Evolutionary conservation across 805 yeast genomes (phyloP).

Genomic region (Yarrowia alimentaria): DNA sequence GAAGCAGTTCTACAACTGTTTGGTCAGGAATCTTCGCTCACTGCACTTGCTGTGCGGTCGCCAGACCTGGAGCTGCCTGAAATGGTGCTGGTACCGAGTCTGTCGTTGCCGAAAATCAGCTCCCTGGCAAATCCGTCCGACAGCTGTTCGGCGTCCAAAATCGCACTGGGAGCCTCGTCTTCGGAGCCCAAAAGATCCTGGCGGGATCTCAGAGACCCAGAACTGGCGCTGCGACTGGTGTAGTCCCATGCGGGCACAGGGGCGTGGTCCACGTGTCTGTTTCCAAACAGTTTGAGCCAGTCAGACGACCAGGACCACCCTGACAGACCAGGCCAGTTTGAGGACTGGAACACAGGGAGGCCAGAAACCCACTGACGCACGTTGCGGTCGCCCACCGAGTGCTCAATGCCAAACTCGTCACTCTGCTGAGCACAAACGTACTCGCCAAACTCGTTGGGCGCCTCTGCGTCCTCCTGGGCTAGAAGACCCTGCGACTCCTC

Average conservation of each 20-base stretch:
- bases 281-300: constrained; percentile 17
- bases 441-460: constrained; percentile 24
- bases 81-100: no score
- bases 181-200: constrained; percentile 9
- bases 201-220: constrained; percentile 11
- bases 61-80: no score
- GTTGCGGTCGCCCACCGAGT: constrained; percentile 12
- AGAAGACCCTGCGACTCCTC: constrained; percentile 9
- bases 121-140: constrained; percentile 18
- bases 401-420: constrained; percentile 18
- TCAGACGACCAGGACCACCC: background rate
- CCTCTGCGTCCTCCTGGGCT: constrained; percentile 15
- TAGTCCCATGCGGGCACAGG: no score
- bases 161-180: constrained; percentile 20
- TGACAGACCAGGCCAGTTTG: constrained; percentile 11
- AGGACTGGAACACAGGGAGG: background rate
- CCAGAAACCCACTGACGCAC: constrained; percentile 18
- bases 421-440: constrained; percentile 3
- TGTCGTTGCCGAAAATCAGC: constrained; percentile 16
- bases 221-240: constrained; percentile 4
- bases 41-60: no score
- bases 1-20: no score
- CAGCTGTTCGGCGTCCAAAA: constrained; percentile 18
- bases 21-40: no score
- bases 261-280: no score